Evolutionary conservation across 1,284 basidiomycete genomes (phyloP).

Genomic region (Blastosporella zonata): DNA sequence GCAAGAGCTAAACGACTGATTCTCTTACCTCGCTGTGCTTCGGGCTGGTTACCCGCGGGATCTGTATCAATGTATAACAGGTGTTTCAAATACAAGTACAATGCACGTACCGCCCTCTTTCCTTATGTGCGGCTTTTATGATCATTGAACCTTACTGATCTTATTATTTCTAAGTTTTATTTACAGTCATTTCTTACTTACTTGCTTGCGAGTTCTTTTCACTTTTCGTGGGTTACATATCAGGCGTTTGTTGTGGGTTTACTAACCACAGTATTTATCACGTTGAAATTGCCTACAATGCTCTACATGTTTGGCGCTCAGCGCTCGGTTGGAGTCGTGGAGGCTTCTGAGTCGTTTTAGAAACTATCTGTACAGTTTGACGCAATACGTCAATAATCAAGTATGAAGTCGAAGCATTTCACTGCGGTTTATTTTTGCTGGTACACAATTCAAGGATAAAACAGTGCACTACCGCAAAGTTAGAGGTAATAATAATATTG

Average conservation of each 20-base stretch:
- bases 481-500: too few relatives aligned
- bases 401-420: too few relatives aligned
- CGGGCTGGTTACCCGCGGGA: conserved; percentile 12
- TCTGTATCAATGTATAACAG: conserved; percentile 19
- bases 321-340: too few relatives aligned
- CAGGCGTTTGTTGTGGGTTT: conserved; percentile 6
- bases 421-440: too few relatives aligned
- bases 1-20: conserved; percentile 19
- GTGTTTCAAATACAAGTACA: conserved; percentile 9
- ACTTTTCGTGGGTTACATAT: neutral
- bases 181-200: neutral
- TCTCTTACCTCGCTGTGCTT: conserved; percentile 1
- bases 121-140: neutral
- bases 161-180: conserved; percentile 7
- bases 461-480: too few relatives aligned
- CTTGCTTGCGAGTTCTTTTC: conserved; percentile 14
- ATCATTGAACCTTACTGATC: conserved; percentile 1
- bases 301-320: too few relatives aligned
- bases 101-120: conserved; percentile 1
- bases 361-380: too few relatives aligned
- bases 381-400: too few relatives aligned
- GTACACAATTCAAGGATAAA: too few relatives aligned
- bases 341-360: too few relatives aligned
- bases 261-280: conserved; percentile 10
- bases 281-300: too few relatives aligned